Evolutionary conservation across 345 rosid genomes (phyloP), one percentile per base, ranked within the genome.

Genomic region (Noccaea bulbosa): DNA sequence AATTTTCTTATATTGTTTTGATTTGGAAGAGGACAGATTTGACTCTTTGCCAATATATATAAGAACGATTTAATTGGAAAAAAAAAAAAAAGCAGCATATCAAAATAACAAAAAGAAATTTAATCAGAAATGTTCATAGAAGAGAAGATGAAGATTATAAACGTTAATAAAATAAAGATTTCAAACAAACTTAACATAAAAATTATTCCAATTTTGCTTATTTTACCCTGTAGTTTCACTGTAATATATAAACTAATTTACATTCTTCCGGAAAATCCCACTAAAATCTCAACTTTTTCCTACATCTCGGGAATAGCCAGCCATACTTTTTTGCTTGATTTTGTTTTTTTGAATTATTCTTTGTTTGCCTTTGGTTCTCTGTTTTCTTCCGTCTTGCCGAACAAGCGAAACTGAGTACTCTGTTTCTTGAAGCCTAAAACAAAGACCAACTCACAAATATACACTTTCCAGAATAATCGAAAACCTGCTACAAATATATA

Each of bases 191-290:
- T 20, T 20, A 20, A 20, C 22, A 20, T 20, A 1, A 20, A 20
- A 20, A 20, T 20, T 20, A 20, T 20, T 20, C 22, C 22, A 20
- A 20, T 20, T 20, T 20, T 20, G n/a, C 8, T 47, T 58, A 55
- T 16, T 16, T 43, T 67, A 30, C 41, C 15, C 5, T n/a, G 56
- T 63, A 46, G 16, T 37, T 56, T 37, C 48, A 39, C 17, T 46
- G 27, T 6, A n/a, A 46, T 33, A 17, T 22, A 49, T 12, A 12
- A 53, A 67, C 53, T 32, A 16, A 44, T 20, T 50, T 12, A 65
- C 62, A 67, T 53, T 70, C 48, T 20, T 22, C 11, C 63, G 56
- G 63, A 72, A 55, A 22, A 44, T 71, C 76, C 46, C 55, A 44
- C 39, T 24, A 6, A 6, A 22, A 72, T 59, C 72, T 51, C 12